These are phyloP conservation scores for Lolium multiflorum DNA, from an alignment of 176 grass and related monocot genomes.

Conservation along the genomic window DNA sequence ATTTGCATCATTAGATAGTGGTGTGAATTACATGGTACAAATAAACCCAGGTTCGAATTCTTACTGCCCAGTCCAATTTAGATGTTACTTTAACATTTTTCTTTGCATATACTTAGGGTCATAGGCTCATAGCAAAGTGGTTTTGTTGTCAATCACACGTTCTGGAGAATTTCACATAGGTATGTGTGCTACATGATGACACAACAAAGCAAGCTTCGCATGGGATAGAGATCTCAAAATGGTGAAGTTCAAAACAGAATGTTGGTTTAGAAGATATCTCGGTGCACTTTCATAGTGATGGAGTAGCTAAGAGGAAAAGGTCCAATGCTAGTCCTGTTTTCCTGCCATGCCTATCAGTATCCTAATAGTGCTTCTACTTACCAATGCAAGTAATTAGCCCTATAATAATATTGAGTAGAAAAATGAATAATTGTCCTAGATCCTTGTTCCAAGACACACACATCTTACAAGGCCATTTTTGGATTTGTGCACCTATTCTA, in stretches of 20 bases:
- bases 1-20: not conserved
- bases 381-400: slow-evolving; percentile 23
- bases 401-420: slow-evolving; percentile 32
- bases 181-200: not conserved
- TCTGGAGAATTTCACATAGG: not conserved
- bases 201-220: slow-evolving; percentile 20
- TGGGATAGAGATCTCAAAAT: slow-evolving; percentile 14
- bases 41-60: not conserved
- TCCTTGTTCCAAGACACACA: slow-evolving; percentile 62
- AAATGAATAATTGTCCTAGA: slow-evolving; percentile 43
- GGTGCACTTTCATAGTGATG: slow-evolving; percentile 41
- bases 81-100: not conserved
- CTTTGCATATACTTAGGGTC: not conserved
- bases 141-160: not conserved
- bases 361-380: slow-evolving; percentile 30
- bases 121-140: not conserved
- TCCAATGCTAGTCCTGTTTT: slow-evolving; percentile 47
- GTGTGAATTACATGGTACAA: not conserved
- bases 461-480: slow-evolving; percentile 58
- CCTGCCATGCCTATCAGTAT: slow-evolving; percentile 34
- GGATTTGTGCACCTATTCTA: slow-evolving; percentile 53
- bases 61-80: not conserved
- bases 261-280: slow-evolving; percentile 31
- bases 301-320: slow-evolving; percentile 59
- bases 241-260: slow-evolving; percentile 48